Base-by-base conservation (phyloP, 257 asterid genomes). In the Anisodus tanguticus region DNA sequence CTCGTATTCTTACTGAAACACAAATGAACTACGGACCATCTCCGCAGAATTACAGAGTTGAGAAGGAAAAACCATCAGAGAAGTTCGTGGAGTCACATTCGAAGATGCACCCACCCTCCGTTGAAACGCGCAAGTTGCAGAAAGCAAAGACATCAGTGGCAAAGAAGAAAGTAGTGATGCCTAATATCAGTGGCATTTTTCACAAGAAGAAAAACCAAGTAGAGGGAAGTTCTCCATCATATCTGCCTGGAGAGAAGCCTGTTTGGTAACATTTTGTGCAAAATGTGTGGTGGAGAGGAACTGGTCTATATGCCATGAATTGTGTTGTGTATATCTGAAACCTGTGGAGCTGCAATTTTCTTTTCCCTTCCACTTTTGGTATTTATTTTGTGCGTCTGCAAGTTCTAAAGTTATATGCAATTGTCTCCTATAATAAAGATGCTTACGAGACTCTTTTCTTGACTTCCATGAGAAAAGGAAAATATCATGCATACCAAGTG, bases 211-310 rank as follows among this genome's bases (percentile, higher is more conserved):
- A 88, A 80, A 87, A 83, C 87, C 94, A 90, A 82, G 92, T 86
- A 1, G 93, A 92, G 70, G 96, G 93, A 26, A 92, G 95, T 80
- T 91, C 94, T 7, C 95, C 97, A 84, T 94, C 98, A 41, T 89
- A 84, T 89, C 88, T 92, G 58, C 97, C 96, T 8, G 95, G 97
- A 39, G 95, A 94, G 90, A 85, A 90, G 86, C 89, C 91, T 39
- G 64, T 90, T 54, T 94, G 95, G 94, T 89, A 86, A 88, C 53
- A 39, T 86, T 45, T 79, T 82, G 88, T 82, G 85, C 88, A 76
- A 74, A 84, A 47, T 82, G 12, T 35, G 79, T 71, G 58, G 81
- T 41, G 74, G 83, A 78, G 49, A 76, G 59, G 68, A 81, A 6
- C 77, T 13, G 43, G 35, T 78, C 54, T 5, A 22, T 53, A 26